Base-by-base conservation (phyloP, 495 filamentous ascomycete genomes). In the Evernia prunastri region DNA sequence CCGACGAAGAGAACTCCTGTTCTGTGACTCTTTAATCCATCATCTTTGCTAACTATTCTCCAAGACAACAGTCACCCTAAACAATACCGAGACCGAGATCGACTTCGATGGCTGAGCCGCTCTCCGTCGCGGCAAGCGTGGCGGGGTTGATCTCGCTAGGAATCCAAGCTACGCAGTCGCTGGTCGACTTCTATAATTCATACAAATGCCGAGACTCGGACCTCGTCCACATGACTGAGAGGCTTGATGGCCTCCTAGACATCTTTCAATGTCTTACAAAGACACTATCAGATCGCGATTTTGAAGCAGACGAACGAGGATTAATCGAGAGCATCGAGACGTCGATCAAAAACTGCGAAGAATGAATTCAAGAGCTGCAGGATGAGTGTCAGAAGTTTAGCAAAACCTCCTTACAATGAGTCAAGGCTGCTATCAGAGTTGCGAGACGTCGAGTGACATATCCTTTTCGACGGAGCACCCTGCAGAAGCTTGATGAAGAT, bases 401-500 rank as follows among this genome's bases (percentile, higher is more conserved):
- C n/a, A 60, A 63, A 56, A 64, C 54, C 2, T 49, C 68, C 9
- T n/a, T 49, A 4, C 27, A 36, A 27, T 11, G 53, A 37, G 35
- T 70, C n/a, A 70, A 61, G 42, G 64, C 31, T 62, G 54, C 58
- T 0, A 17, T 71, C 31, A 57, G 66, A n/a, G 10, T 61, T 33
- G 59, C 63, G 18, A 66, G 68, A 10, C 74, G 69, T 31, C 61
- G 66, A 17, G 63, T 47, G 3, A 54, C 69, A 13, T 76, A 77
- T 66, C 75, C 70, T 18, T 76, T 77, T 54, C 67, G 70, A 23
- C 59, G 66, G 59, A 73, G 70, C 51, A 75, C 73, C 1, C 63
- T 77, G 39, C 61, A 69, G 45, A 76, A 74, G 51, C 66, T 77
- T 11, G 70, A 74, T 63, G 71, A 73, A 64, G 66, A 70, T 45